Evolutionary conservation across 306 rosid genomes (phyloP), one percentile per base, ranked within the genome.

Genomic region (Psophocarpus tetragonolobus): DNA sequence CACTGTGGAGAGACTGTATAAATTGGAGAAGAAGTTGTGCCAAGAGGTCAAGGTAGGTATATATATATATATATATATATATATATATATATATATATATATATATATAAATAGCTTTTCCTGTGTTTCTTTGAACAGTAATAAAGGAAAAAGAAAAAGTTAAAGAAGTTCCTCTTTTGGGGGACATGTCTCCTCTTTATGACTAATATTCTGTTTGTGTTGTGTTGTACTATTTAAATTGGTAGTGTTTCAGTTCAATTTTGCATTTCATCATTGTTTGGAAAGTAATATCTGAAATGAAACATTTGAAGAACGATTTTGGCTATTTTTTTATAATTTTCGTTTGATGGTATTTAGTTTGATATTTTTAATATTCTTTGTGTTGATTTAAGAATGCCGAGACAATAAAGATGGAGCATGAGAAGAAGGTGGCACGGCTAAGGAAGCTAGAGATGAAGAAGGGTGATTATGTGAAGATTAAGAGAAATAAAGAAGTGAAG

Each of bases 371-470:
- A 20, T 67, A 6, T n/a, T 74, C 11, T 61, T 21, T 35, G 21
- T 54, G 82, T 65, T 78, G 79, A 14, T 71, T 77, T 78, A 79
- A 94, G 98, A 84, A 65, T 84, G 95, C 91, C 1, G 95, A 90
- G 91, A 83, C 87, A 2, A 30, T 84, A 62, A 90, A 87, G 85
- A 84, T 83, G 48, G 97, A 87, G 83, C 98, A 87, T 36, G 93
- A 92, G 84, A 94, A 87, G 85, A 88, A 86, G 80, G 90, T 75
- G 76, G 82, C 82, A 15, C 65, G 70, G 24, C 76, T 89, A 60
- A 92, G 94, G 89, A 94, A 87, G 85, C 85, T 92, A 17, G 97
- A 94, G 87, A 75, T 94, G 92, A 94, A 86, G 84, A 88, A 92
- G 39, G 93, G 87, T 3, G 97, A 94, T 53, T 90, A 92, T 77